Base-by-base conservation (phyloP, 23 red algal genomes). In the Agarophyton chilense region DNA sequence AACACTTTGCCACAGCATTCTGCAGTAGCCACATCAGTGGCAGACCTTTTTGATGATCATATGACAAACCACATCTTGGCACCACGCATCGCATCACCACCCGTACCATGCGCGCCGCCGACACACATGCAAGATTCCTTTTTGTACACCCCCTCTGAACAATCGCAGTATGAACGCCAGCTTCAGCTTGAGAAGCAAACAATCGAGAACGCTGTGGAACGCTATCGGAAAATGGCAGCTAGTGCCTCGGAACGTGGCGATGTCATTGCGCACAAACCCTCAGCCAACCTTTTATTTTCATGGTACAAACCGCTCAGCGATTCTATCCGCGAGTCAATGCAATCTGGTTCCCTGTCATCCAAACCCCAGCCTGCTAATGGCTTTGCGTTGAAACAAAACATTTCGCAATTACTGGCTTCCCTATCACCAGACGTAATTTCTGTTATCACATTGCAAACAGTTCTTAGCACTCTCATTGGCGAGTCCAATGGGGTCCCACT, bases 231-330 rank as follows among this genome's bases (percentile, higher is more conserved):
- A 50, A 58, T 77, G 43, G 76, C 87, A n/a, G 28, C 45, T 43
- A 61, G 39, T 26, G 95, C 95, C 9, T 41, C 84, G 41, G 51
- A 67, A 55, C 95, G 95, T 8, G 95, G 95, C 57, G 95, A 98
- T 57, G 65, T 94, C 66, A 45, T 64, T 52, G 65, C 67, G 21
- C 83, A 88, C 56, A 71, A 60, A 18, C 90, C 90, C 1, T 84
- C 90, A 0, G 78, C 83, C 0, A 61, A 82, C 44, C 87, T 98
- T 39, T 44, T 98, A 14, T 25, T 77, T 2, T 81, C 77, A 43
- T 98, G 95, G 95, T 91, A 85, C 60, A 74, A 47, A 39, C 95
- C 95, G 64, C 50, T 98, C 24, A 82, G 56, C 21, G 29, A 61
- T 41, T 57, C 82, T n/a, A 84, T 89, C 39, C 77, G 86, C 32